A percentile compares a stretch with the other conserved stretches of the same genome.
Evolutionary conservation across 768 basidiomycete genomes (phyloP).

Genomic region (Termitomyces sp.): DNA sequence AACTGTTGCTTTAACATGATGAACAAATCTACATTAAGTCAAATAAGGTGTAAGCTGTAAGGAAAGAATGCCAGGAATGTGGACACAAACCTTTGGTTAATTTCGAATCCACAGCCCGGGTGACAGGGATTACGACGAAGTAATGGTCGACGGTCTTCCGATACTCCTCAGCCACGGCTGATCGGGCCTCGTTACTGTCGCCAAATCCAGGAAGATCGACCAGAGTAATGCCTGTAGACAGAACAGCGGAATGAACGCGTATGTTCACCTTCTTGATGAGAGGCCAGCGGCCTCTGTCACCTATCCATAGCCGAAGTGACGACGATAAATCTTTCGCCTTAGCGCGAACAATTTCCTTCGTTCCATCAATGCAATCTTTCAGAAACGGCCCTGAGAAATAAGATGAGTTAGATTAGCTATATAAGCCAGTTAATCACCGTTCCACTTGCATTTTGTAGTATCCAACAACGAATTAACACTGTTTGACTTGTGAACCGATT

Average conservation of each 20-base stretch:
- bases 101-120: not conserved
- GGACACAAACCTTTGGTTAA: not conserved
- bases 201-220: slow-evolving; percentile 5
- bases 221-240: not conserved
- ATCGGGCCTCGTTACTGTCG: not conserved
- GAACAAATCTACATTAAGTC: not conserved
- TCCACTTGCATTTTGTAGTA: not conserved
- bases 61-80: not conserved
- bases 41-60: not conserved
- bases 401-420: not conserved
- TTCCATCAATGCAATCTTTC: not conserved
- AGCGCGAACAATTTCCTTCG: not conserved
- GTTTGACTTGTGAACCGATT: not conserved
- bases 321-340: not conserved
- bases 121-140: slow-evolving; percentile 1
- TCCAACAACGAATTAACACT: not conserved
- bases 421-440: not conserved
- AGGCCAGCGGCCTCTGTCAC: slow-evolving; percentile 6
- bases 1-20: slow-evolving; percentile 2
- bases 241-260: not conserved
- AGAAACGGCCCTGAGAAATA: not conserved
- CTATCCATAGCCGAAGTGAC: not conserved
- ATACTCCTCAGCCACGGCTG: slow-evolving; percentile 4
- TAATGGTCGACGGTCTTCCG: not conserved
- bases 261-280: slow-evolving; percentile 2